A percentile compares a stretch with the other conserved stretches of the same genome.
phyloP scores from a whole-genome alignment of 441 rosid genomes.

The Kokia cookei region DNA sequence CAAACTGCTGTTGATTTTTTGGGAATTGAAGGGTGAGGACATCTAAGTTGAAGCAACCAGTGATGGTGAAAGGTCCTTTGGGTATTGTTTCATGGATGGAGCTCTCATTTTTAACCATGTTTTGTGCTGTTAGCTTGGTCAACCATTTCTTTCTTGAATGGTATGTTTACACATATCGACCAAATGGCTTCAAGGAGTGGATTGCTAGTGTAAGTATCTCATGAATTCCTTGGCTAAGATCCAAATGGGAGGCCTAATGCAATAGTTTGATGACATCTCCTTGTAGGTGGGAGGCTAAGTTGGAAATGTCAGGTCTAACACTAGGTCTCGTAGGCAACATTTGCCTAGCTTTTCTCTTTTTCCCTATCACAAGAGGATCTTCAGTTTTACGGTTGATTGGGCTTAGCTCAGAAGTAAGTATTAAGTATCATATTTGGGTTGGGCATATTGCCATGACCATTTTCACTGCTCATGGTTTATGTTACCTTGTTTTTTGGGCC shows the following conservation, averaged over 20 bases:
- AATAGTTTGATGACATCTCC: neutral
- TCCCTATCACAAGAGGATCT: conserved; percentile 54
- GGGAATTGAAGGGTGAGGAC: neutral
- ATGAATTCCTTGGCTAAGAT: neutral
- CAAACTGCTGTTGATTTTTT: neutral
- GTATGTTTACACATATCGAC: conserved; percentile 20
- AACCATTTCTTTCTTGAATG: conserved; percentile 26
- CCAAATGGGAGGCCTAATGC: neutral
- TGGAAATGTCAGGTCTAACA: conserved; percentile 23
- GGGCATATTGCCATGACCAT: conserved; percentile 37
- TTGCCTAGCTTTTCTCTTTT: conserved; percentile 48
- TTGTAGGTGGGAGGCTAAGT: conserved; percentile 47
- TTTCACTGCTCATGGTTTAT: conserved; percentile 43
- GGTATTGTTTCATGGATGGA: conserved; percentile 48
- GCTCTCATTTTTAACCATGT: conserved; percentile 33
- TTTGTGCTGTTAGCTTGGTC: conserved; percentile 44
- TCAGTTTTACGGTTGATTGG: conserved; percentile 45
- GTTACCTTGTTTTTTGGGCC: conserved; percentile 41
- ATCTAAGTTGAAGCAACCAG: conserved; percentile 22
- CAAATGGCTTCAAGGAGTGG: conserved; percentile 20
- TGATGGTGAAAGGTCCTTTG: conserved; percentile 35
- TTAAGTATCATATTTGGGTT: conserved; percentile 61
- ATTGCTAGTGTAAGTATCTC: conserved; percentile 24
- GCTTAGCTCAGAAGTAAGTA: conserved; percentile 51
- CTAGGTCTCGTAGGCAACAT: conserved; percentile 51